Conservation (phyloP, 2,329 filamentous ascomycete genomes). For the Alternaria gaisen region DNA sequence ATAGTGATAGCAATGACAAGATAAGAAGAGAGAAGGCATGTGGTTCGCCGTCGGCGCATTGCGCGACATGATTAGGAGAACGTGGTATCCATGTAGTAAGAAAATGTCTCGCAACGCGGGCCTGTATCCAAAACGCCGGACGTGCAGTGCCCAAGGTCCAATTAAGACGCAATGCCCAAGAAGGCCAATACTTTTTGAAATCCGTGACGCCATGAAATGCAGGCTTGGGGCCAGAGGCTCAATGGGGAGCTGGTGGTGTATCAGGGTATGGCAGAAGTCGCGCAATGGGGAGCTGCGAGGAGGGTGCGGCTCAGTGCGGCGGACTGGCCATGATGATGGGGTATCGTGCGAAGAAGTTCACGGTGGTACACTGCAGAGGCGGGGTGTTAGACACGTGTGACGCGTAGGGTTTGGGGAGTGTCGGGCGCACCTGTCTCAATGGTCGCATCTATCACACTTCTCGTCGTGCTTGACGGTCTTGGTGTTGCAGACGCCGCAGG, state of each 20-base stretch:
- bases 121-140: conserved; percentile 52
- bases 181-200: conserved; percentile 52
- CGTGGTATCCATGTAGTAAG: conserved; percentile 31
- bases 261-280: neutral
- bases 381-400: conserved; percentile 43
- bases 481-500: conserved; percentile 53
- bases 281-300: conserved; percentile 35
- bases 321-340: conserved; percentile 39
- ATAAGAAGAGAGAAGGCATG: conserved; percentile 25
- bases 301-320: conserved; percentile 37
- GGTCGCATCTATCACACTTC: conserved; percentile 58
- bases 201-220: conserved; percentile 55
- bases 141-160: conserved; percentile 38
- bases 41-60: conserved; percentile 24
- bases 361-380: conserved; percentile 37
- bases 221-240: conserved; percentile 39
- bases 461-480: conserved; percentile 59
- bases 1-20: conserved; percentile 32
- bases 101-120: conserved; percentile 48
- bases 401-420: conserved; percentile 15
- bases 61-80: conserved; percentile 32
- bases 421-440: conserved; percentile 49
- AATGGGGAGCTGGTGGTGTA: conserved; percentile 28
- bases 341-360: conserved; percentile 44
- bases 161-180: conserved; percentile 44